Evolutionary conservation across 106 monocot species (phyloP).

Genomic region (Acanthochlamys bracteata): DNA sequence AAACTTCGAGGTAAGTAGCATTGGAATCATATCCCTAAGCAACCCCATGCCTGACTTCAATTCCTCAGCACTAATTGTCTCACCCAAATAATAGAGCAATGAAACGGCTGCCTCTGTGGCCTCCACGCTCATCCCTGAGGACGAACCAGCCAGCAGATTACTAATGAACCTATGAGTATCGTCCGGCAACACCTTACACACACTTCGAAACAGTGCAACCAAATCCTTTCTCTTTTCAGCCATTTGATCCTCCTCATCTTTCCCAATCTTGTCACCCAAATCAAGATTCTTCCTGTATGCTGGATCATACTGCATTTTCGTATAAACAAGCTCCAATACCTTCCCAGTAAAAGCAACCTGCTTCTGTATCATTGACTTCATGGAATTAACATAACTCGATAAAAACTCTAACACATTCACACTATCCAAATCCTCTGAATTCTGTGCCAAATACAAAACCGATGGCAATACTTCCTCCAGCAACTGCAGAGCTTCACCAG

Average conservation of each 20-base stretch:
- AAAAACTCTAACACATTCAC: constrained; percentile 56
- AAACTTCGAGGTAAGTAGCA: constrained; percentile 68
- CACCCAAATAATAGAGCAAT: constrained; percentile 69
- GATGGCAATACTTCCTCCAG: constrained; percentile 70
- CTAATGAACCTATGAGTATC: constrained; percentile 60
- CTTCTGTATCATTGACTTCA: constrained; percentile 61
- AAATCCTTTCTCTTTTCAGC: constrained; percentile 62
- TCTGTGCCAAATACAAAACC: constrained; percentile 64
- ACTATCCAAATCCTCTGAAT: constrained; percentile 48
- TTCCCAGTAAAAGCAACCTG: constrained; percentile 51
- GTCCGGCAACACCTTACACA: constrained; percentile 67
- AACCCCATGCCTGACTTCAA: constrained; percentile 60
- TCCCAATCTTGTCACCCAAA: constrained; percentile 79
- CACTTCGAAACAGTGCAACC: constrained; percentile 48
- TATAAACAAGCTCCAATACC: constrained; percentile 58
- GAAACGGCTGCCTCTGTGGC: constrained; percentile 69
- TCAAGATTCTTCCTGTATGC: constrained; percentile 70
- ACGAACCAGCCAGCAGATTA: constrained; percentile 37
- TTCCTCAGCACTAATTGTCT: constrained; percentile 56
- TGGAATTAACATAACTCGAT: constrained; percentile 51
- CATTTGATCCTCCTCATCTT: constrained; percentile 89
- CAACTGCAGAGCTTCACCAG: constrained; percentile 34
- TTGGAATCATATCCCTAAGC: constrained; percentile 59
- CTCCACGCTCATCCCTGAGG: constrained; percentile 59
- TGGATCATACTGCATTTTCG: constrained; percentile 58